Base-by-base conservation (phyloP, 495 filamentous ascomycete species). In the Trichocladium uniseriatum region DNA sequence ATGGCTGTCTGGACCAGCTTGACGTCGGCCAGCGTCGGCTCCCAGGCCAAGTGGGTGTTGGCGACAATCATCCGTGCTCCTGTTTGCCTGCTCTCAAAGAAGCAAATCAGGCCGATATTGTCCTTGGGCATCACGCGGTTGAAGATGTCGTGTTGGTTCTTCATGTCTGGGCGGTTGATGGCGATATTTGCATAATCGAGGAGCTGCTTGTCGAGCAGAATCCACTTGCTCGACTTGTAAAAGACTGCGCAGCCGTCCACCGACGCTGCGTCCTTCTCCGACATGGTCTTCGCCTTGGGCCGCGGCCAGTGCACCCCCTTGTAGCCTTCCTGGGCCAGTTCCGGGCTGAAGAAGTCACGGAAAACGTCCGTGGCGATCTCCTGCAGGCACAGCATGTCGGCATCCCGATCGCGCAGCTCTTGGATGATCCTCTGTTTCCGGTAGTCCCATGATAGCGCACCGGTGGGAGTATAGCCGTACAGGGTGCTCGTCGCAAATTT, bases 41-140 rank as follows among this genome's bases (percentile, higher is more conserved):
- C 89, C 92, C 92, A 97, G 61, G 85, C 89, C 36, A 97, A 75
- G 69, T 98, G 92, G 3, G 87, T 84, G 57, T 97, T 97, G 22
- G 85, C 87, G 10, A 96, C 81, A 40, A 98, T 94, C 49, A 97
- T 71, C 14, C 94, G 81, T 1, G 86, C 79, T 2, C 92, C 92
- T 2, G 90, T 97, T 49, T 74, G 67, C 14, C 89, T 77, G 57
- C 95, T 95, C 65, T 97, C 94, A 43, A 97, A 76, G 67, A 98
- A 92, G 47, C 85, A 75, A 22, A 94, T 78, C 16, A 95, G 79
- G 11, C 85, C 91, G 57, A 98, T 94, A 59, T 97, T 87, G 69
- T 98, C 92, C 69, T 90, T 86, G 50, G 90, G 89, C 92, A 96
- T 97, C 15, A 97, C 81, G 11, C 92, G 83, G 62, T 98, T 97